Base-by-base conservation (phyloP, 345 rosid genomes). In the Hirschfeldia incana region DNA sequence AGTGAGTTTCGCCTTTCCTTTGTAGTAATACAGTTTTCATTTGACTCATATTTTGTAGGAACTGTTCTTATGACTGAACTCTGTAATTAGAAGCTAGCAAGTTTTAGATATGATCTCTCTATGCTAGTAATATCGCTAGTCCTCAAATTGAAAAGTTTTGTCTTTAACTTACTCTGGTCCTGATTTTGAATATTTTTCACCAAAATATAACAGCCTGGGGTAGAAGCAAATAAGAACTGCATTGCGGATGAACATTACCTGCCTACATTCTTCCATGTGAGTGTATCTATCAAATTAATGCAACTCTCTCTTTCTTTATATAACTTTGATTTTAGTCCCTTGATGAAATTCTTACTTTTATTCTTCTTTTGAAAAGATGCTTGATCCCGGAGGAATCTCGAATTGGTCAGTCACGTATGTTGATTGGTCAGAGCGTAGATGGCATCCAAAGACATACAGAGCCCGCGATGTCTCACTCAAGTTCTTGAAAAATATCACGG, bases 381-480 rank as follows among this genome's bases (percentile, higher is more conserved):
- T 92, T 80, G 98, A 96, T 86, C 98, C 94, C 65, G 91, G 81
- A 67, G 99, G 99, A 21, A 90, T 96, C 36, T 90, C 98, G 21
- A 96, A 91, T 72, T 91, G 98, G 92, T 88, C 99, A 0, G 95
- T 89, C 46, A 96, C 99, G 55, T 90, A 92, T 67, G 99, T 96
- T 64, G 99, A 96, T 84, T 96, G 99, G 99, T 96, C 98, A 10
- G 98, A 96, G 82, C 89, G 94, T 77, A 93, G 89, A 80, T 96
- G 98, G 99, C 98, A 96, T 85, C 98, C 99, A 26, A 96, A 89
- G 83, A 89, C 94, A 27, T 96, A 92, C 77, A 89, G 83, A 83
- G 84, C 90, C 12, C 85, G 79, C 6, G 97, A 96, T 60, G 60
- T 90, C 70, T 85, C 88, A 4, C 86, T 83, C 4, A 92, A 85